Conservation (phyloP, 441 rosid species). For the Syzygium syzygioides region DNA sequence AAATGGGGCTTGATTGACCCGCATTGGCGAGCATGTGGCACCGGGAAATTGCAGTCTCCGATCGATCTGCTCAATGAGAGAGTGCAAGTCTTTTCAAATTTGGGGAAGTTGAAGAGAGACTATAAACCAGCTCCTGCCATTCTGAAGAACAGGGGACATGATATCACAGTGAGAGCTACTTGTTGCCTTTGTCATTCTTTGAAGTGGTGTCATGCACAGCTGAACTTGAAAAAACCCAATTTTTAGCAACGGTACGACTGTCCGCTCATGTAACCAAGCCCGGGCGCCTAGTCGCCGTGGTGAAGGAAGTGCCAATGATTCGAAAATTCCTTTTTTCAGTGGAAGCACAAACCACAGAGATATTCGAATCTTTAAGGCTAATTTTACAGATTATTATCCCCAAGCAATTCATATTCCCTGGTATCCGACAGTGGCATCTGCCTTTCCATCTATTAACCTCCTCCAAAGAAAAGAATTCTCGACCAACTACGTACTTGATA, state of each 20-base stretch:
- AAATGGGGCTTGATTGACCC: conserved; percentile 34
- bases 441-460: background rate
- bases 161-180: conserved; percentile 26
- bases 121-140: conserved; percentile 45
- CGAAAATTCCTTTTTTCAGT: background rate
- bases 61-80: conserved; percentile 32
- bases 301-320: background rate
- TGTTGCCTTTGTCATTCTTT: background rate
- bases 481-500: background rate
- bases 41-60: conserved; percentile 59
- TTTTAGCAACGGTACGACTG: background rate
- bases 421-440: background rate
- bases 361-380: background rate
- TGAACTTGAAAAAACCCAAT: background rate
- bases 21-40: conserved; percentile 37
- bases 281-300: background rate
- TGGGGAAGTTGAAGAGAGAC: conserved; percentile 24
- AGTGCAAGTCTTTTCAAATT: conserved; percentile 13
- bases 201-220: background rate
- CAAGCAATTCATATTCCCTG: background rate
- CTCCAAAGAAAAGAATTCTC: background rate
- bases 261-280: background rate
- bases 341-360: background rate
- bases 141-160: conserved; percentile 45
- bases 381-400: background rate